phyloP scores from a whole-genome alignment of 228 moss, liverwort and hornwort species.

The Sphagnum magellanicum region DNA sequence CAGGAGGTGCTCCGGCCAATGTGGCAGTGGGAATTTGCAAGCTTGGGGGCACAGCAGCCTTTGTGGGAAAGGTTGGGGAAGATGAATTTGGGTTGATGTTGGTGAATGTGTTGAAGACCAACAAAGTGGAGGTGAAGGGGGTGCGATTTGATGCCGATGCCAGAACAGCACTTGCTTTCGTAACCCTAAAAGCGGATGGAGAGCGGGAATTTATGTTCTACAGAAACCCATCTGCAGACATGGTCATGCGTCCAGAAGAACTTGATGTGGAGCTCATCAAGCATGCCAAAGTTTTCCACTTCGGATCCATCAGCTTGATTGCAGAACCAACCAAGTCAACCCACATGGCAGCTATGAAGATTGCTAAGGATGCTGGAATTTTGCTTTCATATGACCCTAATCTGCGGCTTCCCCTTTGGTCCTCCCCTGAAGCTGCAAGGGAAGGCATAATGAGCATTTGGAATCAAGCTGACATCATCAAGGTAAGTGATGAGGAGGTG shows the following conservation, averaged over 20 bases:
- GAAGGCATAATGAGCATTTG: slow-evolving; percentile 25
- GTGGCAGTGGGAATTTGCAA: slow-evolving; percentile 41
- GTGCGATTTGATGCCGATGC: slow-evolving; percentile 3
- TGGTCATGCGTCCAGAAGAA: slow-evolving; percentile 9
- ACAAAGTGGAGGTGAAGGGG: slow-evolving; percentile 22
- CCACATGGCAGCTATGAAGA: slow-evolving; percentile 18
- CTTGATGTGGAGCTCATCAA: slow-evolving; percentile 19
- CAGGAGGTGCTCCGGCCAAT: slow-evolving; percentile 45
- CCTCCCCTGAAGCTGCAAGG: slow-evolving; percentile 19
- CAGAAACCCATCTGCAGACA: slow-evolving; percentile 39
- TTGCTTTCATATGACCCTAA: slow-evolving; percentile 41
- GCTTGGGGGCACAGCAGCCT: slow-evolving; percentile 28
- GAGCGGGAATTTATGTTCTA: slow-evolving; percentile 49
- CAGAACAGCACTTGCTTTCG: slow-evolving; percentile 42
- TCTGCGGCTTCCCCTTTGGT: slow-evolving; percentile 40
- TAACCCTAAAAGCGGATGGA: slow-evolving; percentile 17
- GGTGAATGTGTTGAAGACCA: not conserved
- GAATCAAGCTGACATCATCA: slow-evolving; percentile 22
- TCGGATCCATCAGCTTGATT: slow-evolving; percentile 41
- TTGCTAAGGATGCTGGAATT: slow-evolving; percentile 23
- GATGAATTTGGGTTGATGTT: slow-evolving; percentile 33
- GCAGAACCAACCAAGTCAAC: slow-evolving; percentile 14
- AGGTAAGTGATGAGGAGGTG: slow-evolving; percentile 55
- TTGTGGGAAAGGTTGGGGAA: slow-evolving; percentile 40
- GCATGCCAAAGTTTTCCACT: slow-evolving; percentile 22